Base-by-base conservation (phyloP, 208 protist genomes). In the Trypanosoma avium region DNA sequence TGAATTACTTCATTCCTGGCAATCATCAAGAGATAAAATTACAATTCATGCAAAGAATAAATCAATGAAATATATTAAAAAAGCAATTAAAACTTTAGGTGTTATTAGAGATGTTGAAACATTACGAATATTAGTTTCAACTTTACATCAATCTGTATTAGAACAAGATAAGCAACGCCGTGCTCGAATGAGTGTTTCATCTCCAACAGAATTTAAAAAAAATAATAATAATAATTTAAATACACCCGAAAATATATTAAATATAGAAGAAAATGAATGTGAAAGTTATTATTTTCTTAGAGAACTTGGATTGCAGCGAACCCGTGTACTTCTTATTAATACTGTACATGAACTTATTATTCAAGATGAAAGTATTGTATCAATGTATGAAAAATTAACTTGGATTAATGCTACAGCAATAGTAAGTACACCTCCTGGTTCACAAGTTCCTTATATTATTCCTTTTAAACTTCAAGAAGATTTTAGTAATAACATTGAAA, bases 391-490 rank as follows among this genome's bases (percentile, higher is more conserved):
- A 40, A 79, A 65, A 40, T 52, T 61, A 15, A 67, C 32, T 21
- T 69, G 42, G 55, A 61, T 69, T 38, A 59, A 69, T 52, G 55
- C 61, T 17, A 48, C 32, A 40, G 56, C 57, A 21, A 24, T 17
- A 30, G 4, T 32, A 0, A 46, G 7, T 9, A 17, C 29, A 15
- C 15, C 36, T 30, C 57, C 5, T 57, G 52, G 46, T 6, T n/a
- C 26, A 15, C 58, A 49, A 2, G 27, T 42, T 0, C 40, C 45
- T 17, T 56, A 21, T 50, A 4, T 54, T 48, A 62, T 76, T 45
- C 70, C 62, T 35, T 71, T 49, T 50, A 26, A 47, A 9, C 35
- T 76, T 4, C 61, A 76, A 49, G 58, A 76, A 1, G 65, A 67
- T 29, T 76, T 76, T 65, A 17, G 9, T 2, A 36, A 32, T 30